Percentiles rank a stretch among this genome's conserved stretches.
phyloP scores from a whole-genome alignment of 768 basidiomycete genomes.

The Arthromyces matolae region DNA sequence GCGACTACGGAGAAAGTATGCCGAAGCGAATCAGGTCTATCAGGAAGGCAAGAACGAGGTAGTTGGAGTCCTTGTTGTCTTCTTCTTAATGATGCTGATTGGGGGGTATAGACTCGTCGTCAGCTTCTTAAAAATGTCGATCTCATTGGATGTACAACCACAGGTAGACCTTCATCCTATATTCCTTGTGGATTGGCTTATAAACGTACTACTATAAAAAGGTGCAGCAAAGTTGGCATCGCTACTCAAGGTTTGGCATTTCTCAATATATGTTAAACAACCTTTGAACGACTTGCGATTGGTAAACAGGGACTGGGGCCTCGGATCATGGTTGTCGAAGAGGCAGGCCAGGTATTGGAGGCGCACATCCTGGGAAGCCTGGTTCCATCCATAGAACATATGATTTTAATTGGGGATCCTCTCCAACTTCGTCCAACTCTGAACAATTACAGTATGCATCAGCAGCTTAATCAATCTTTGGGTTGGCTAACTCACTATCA shows the following conservation, averaged over 20 bases:
- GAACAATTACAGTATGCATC: slow-evolving; percentile 52
- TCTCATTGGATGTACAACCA: slow-evolving; percentile 76
- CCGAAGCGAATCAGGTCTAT: slow-evolving; percentile 32
- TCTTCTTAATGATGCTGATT: background rate
- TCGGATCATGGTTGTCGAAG: slow-evolving; percentile 67
- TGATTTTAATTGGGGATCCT: slow-evolving; percentile 81
- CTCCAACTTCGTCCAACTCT: slow-evolving; percentile 68
- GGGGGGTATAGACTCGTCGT: slow-evolving; percentile 44
- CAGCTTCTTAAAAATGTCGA: slow-evolving; percentile 50
- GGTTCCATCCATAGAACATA: slow-evolving; percentile 63
- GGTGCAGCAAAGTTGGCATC: slow-evolving; percentile 66
- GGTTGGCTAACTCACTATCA: slow-evolving; percentile 20
- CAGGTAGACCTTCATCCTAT: slow-evolving; percentile 38
- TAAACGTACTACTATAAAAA: slow-evolving; percentile 17
- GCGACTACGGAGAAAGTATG: slow-evolving; percentile 27
- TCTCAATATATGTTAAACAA: background rate
- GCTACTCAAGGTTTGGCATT: slow-evolving; percentile 46
- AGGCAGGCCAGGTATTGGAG: slow-evolving; percentile 81
- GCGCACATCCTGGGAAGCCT: slow-evolving; percentile 67
- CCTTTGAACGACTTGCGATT: background rate
- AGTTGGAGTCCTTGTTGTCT: slow-evolving; percentile 4
- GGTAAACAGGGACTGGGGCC: slow-evolving; percentile 50
- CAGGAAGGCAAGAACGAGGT: slow-evolving; percentile 57
- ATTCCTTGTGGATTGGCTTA: background rate
- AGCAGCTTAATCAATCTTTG: background rate